A percentile compares a stretch with the other conserved stretches of the same genome.
Conservation (phyloP, 306 rosid genomes). For the Datisca glomerata region DNA sequence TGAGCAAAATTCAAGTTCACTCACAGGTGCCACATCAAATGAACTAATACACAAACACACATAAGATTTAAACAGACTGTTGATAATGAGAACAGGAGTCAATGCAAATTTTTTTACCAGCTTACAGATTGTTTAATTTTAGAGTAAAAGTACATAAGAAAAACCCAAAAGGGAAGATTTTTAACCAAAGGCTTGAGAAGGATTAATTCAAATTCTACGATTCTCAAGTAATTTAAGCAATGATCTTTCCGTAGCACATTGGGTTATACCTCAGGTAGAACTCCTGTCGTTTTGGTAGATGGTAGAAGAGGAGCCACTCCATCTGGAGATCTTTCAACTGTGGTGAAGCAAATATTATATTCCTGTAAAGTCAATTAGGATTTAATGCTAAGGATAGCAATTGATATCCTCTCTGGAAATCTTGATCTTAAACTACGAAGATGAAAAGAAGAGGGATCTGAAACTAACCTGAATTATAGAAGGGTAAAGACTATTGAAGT, state of each 20-base stretch:
- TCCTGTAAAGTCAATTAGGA: constrained; percentile 39
- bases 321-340: constrained; percentile 65
- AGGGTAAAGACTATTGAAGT: constrained; percentile 97
- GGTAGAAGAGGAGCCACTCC: constrained; percentile 67
- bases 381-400: no score
- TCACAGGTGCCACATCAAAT: not conserved
- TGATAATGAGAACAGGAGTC: no score
- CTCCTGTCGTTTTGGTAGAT: constrained; percentile 57
- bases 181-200: constrained; percentile 8
- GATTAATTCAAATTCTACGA: not conserved
- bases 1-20: constrained; percentile 3
- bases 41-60: not conserved
- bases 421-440: no score
- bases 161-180: not conserved
- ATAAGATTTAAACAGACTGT: not conserved
- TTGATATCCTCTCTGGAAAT: no score
- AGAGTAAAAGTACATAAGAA: not conserved
- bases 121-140: not conserved
- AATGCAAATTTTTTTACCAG: not conserved
- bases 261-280: constrained; percentile 77
- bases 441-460: constrained; percentile 3
- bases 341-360: constrained; percentile 92
- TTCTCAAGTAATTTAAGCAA: not conserved
- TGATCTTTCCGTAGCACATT: constrained; percentile 3
- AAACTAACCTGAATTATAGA: constrained; percentile 88